Conservation (phyloP, 2,329 filamentous ascomycete species). For the Aspergillus terreus region DNA sequence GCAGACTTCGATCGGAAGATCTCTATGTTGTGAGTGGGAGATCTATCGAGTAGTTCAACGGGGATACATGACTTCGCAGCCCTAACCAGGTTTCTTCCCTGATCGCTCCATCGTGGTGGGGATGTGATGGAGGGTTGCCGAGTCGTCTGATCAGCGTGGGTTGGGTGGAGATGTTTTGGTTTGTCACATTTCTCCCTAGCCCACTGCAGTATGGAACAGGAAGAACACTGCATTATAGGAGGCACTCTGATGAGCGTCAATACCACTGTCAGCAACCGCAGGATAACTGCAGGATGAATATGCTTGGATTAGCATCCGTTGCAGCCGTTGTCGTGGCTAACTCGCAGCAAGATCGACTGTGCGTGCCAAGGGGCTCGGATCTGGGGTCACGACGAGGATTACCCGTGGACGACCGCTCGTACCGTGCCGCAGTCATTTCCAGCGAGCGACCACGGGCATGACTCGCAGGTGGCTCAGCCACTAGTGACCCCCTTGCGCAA, state of each 20-base stretch:
- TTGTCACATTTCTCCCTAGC: background rate
- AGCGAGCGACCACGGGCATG: constrained; percentile 5
- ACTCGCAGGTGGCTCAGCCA: constrained; percentile 7
- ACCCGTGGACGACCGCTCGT: background rate
- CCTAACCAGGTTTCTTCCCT: background rate
- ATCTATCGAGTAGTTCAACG: background rate
- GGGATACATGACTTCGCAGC: background rate
- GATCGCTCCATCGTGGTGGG: background rate
- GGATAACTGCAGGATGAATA: too few species aligned
- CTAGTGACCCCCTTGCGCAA: background rate
- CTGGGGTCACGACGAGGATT: constrained; percentile 5
- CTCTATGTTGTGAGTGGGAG: background rate
- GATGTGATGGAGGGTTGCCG: background rate
- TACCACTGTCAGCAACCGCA: too few species aligned
- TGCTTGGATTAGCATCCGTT: too few species aligned
- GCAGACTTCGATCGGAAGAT: background rate
- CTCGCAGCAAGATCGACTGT: constrained; percentile 12
- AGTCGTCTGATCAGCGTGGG: background rate
- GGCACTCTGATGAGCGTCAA: too few species aligned
- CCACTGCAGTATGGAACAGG: background rate
- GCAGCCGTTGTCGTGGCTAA: background rate
- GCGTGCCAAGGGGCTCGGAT: constrained; percentile 6
- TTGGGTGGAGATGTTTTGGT: background rate
- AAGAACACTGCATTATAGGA: background rate
- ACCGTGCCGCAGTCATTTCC: background rate